Evolutionary conservation across 495 filamentous ascomycete species (phyloP).

Genomic region (Aspergillus egyptiacus): DNA sequence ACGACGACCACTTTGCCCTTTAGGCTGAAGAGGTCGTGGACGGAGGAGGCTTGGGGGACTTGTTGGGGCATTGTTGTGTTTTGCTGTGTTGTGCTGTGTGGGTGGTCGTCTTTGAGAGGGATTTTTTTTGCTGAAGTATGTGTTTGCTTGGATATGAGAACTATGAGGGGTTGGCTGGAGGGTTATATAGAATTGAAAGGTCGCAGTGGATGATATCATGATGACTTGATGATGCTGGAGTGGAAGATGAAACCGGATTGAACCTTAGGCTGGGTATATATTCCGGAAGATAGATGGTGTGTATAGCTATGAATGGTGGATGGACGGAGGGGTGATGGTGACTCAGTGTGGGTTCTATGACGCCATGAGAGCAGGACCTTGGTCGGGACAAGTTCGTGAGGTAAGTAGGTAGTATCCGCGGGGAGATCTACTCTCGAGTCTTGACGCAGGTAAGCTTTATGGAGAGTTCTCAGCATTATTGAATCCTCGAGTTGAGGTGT

Average conservation of each 20-base stretch:
- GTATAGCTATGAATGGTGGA: too few species aligned
- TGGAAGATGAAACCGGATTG: neutral
- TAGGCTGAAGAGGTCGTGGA: constrained; percentile 62
- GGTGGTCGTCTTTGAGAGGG: too few species aligned
- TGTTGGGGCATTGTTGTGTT: constrained; percentile 45
- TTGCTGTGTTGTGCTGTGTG: neutral
- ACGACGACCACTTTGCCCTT: constrained; percentile 70
- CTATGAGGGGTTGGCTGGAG: neutral
- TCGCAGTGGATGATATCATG: neutral
- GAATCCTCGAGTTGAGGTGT: too few species aligned
- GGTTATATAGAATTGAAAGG: neutral
- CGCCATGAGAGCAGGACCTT: neutral
- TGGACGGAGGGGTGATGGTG: neutral
- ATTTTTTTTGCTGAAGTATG: too few species aligned
- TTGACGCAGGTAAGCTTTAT: too few species aligned
- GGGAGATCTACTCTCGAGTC: too few species aligned
- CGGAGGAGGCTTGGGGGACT: constrained; percentile 50
- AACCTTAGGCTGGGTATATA: too few species aligned
- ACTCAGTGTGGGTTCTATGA: too few species aligned
- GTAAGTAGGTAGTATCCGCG: too few species aligned
- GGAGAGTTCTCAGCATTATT: too few species aligned
- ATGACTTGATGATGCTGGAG: neutral
- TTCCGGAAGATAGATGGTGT: neutral
- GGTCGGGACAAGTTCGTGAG: neutral
- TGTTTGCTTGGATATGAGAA: neutral